phyloP scores from a whole-genome alignment of 2,329 filamentous ascomycete species.

The Apiospora koreana region DNA sequence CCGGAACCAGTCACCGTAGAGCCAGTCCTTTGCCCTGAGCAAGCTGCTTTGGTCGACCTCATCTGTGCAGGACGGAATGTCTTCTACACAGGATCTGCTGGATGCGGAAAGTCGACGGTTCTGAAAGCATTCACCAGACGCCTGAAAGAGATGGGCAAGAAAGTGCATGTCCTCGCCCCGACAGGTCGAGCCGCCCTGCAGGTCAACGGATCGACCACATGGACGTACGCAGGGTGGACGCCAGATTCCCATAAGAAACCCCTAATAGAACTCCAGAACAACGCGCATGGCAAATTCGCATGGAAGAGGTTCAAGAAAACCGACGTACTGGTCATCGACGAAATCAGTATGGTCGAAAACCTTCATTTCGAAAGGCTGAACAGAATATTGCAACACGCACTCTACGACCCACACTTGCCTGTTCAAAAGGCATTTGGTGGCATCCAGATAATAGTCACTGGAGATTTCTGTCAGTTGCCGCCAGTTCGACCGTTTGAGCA shows the following conservation, averaged over 20 bases:
- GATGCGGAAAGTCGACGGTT: slow-evolving; percentile 60
- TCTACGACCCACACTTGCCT: slow-evolving; percentile 12
- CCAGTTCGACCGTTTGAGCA: slow-evolving; percentile 58
- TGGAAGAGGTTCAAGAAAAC: slow-evolving; percentile 41
- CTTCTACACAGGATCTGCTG: slow-evolving; percentile 66
- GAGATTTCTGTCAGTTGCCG: slow-evolving; percentile 62
- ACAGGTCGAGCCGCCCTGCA: slow-evolving; percentile 61
- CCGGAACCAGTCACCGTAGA: slow-evolving; percentile 14
- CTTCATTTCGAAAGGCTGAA: slow-evolving; percentile 54
- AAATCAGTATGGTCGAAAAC: slow-evolving; percentile 66
- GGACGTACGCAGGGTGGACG: slow-evolving; percentile 58
- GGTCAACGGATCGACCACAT: slow-evolving; percentile 57
- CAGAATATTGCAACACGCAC: slow-evolving; percentile 43
- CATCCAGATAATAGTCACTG: slow-evolving; percentile 56
- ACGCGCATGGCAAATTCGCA: slow-evolving; percentile 33
- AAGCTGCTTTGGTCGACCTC: slow-evolving; percentile 49
- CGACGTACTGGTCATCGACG: slow-evolving; percentile 63
- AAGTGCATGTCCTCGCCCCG: slow-evolving; percentile 56
- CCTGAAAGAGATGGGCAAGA: slow-evolving; percentile 34
- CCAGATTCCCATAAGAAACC: slow-evolving; percentile 45
- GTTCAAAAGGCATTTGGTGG: slow-evolving; percentile 40
- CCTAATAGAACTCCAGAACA: slow-evolving; percentile 34
- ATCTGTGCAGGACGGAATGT: slow-evolving; percentile 56
- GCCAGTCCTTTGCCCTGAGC: slow-evolving; percentile 45
- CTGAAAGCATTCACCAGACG: slow-evolving; percentile 48